Evolutionary conservation across 768 basidiomycete genomes (phyloP), one percentile per base, ranked within the genome.

Genomic region (Boletus eberwhitei): DNA sequence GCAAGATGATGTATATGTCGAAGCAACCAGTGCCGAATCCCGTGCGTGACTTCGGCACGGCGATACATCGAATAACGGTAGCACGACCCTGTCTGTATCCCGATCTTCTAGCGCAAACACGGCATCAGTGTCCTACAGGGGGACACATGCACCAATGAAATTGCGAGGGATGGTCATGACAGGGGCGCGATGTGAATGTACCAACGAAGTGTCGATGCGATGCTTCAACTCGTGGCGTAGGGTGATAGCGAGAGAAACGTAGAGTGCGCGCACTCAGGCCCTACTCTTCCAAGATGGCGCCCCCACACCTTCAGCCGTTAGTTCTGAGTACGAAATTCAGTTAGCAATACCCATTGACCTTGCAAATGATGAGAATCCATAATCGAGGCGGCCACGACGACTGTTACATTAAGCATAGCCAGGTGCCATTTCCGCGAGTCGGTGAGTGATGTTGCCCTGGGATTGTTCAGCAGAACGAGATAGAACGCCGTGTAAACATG

Each of bases 351-450:
- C 47, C 11, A 48, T 47, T 29, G 31, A 64, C 54, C 50, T 45
- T 24, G 50, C 19, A 43, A 38, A 50, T 12, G 24, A 22, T n/a
- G 31, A 41, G 29, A 48, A 26, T 12, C n/a, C 31, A 40, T 32
- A 26, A 52, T 38, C 38, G 45, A 53, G 24, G 47, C 26, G 44
- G 29, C 36, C 46, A 35, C 22, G 36, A 31, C 17, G 44, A 48
- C 17, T 41, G 48, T 36, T 31, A 63, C n/a, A 47, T 57, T 34
- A 57, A 46, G 54, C 62, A 64, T 57, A 60, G 64, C 55, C 63
- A 48, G 17, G 16, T 22, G 22, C 45, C 39, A 64, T 65, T 51
- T 65, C 60, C 57, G 63, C 42, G 43, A 35, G 24, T 21, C 26
- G 34, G 41, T 35, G 39, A 53, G 19, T 48, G 39, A 57, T 26